Conservation (phyloP, 345 rosid species). For the Sonneratia alba region DNA sequence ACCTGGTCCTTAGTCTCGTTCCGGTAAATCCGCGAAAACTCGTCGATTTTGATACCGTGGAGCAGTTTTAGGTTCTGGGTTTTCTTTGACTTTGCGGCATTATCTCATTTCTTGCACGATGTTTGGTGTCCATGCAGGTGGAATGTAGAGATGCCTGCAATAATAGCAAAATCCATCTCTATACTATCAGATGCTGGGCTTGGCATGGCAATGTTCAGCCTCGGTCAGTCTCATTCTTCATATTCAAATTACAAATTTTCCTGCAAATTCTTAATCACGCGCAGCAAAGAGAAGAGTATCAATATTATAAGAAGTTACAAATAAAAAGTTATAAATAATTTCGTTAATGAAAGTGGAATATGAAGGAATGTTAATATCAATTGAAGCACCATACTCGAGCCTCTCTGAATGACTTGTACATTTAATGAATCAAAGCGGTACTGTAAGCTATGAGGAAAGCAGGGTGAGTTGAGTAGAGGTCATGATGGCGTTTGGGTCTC, state of each 20-base stretch:
- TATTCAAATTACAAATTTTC: not conserved
- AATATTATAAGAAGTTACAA: too few species aligned
- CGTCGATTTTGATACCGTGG: not conserved
- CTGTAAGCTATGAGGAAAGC: not conserved
- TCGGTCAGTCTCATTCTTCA: conserved; percentile 53
- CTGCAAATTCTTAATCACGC: not conserved
- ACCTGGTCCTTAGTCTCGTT: conserved; percentile 85
- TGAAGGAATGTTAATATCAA: too few species aligned
- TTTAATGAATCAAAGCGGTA: not conserved
- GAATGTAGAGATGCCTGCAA: conserved; percentile 89
- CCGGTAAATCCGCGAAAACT: conserved; percentile 31
- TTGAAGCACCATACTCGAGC: too few species aligned
- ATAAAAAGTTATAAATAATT: too few species aligned
- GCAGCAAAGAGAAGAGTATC: too few species aligned
- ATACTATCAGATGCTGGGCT: conserved; percentile 99
- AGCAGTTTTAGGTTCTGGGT: conserved; percentile 9
- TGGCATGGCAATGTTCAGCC: conserved; percentile 99
- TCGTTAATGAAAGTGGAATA: too few species aligned
- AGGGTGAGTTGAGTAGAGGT: conserved; percentile 3
- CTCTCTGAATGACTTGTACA: too few species aligned
- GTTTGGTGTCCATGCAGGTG: conserved; percentile 43
- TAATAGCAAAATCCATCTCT: conserved; percentile 88
- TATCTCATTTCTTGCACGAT: not conserved
- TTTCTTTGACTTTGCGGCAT: conserved; percentile 1
- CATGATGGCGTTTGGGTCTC: not conserved